Conservation (phyloP, 148 eudicot genomes). For the Rhododendron ferrugineum region DNA sequence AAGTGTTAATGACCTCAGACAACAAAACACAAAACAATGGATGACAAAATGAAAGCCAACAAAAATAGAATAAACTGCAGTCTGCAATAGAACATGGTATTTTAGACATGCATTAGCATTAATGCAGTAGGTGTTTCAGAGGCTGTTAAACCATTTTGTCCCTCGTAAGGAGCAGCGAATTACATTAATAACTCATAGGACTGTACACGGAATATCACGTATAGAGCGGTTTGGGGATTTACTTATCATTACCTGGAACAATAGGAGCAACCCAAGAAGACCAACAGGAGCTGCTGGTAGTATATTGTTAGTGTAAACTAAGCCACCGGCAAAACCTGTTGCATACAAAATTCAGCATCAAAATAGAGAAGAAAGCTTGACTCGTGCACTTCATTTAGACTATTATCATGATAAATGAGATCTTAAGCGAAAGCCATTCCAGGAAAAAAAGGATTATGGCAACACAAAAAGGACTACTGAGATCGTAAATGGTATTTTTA, state of each 20-base stretch:
- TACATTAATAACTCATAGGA: background rate
- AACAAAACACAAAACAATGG: background rate
- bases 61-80: background rate
- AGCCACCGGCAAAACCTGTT: slow-evolving; percentile 77
- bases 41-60: background rate
- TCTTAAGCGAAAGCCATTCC: background rate
- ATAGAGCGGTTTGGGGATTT: background rate
- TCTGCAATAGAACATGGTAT: background rate
- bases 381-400: background rate
- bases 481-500: background rate
- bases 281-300: slow-evolving; percentile 82
- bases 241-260: slow-evolving; percentile 60
- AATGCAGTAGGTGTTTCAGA: background rate
- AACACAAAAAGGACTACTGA: background rate
- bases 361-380: background rate
- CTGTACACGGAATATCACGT: background rate
- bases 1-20: background rate
- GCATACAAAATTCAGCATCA: slow-evolving; percentile 7
- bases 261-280: slow-evolving; percentile 79
- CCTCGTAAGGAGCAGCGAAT: background rate
- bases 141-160: background rate
- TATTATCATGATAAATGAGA: background rate
- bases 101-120: background rate
- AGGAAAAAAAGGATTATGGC: background rate
- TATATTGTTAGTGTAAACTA: slow-evolving; percentile 63